These are phyloP conservation scores for Rhinocladiella similis DNA, from an alignment of 2,329 filamentous ascomycete species.

Conservation along the genomic window DNA sequence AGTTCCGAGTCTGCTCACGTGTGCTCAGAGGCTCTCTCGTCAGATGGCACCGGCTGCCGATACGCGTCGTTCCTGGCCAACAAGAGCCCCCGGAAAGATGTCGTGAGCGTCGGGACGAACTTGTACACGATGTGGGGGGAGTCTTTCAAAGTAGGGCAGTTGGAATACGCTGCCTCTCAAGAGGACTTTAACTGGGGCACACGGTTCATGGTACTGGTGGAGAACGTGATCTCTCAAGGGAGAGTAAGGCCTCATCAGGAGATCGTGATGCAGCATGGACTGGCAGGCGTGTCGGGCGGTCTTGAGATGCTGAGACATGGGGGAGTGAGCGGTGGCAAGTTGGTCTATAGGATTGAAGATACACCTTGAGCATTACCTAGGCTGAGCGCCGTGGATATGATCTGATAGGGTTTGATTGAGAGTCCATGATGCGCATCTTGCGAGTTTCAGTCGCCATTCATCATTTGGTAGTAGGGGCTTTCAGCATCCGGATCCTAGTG, in stretches of 20 bases:
- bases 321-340: neutral
- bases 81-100: neutral
- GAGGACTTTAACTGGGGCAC: slow-evolving; percentile 1
- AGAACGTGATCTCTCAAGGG: neutral
- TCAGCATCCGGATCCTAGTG: too few relatives aligned
- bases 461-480: too few relatives aligned
- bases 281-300: neutral
- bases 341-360: neutral
- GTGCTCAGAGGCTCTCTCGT: neutral
- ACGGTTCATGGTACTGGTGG: neutral
- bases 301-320: neutral
- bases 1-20: neutral
- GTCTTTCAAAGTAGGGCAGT: neutral
- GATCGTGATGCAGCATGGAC: neutral
- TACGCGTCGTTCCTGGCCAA: neutral
- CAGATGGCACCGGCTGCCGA: neutral
- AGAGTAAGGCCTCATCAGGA: neutral
- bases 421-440: too few relatives aligned
- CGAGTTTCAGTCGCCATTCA: too few relatives aligned
- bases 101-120: slow-evolving; percentile 4
- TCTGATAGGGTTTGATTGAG: too few relatives aligned
- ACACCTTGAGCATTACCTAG: neutral
- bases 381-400: too few relatives aligned
- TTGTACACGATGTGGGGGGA: slow-evolving; percentile 5
- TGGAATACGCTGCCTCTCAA: neutral